These are phyloP conservation scores for Phytopythium chamaehyphon DNA, from an alignment of 352 stramenopile species.

Conservation along the genomic window DNA sequence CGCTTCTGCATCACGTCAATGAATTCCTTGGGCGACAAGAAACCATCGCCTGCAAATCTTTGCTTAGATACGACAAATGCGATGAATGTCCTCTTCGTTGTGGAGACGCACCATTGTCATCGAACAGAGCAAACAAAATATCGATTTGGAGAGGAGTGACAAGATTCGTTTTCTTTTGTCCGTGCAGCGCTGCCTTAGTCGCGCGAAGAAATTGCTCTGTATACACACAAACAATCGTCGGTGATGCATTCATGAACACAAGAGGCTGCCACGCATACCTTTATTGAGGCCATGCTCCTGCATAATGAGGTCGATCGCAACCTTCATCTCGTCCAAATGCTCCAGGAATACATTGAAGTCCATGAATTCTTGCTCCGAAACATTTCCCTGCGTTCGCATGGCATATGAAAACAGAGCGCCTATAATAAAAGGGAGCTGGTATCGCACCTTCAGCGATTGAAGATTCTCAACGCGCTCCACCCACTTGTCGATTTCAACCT, in stretches of 20 bases:
- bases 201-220: constrained; percentile 80
- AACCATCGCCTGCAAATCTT: constrained; percentile 49
- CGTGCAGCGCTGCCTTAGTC: constrained; percentile 55
- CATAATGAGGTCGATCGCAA: constrained; percentile 83
- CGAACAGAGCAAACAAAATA: constrained; percentile 82
- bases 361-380: constrained; percentile 81
- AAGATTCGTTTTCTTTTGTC: constrained; percentile 49
- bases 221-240: neutral
- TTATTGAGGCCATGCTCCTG: constrained; percentile 81
- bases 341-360: constrained; percentile 83
- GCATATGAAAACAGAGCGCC: neutral
- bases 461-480: constrained; percentile 76
- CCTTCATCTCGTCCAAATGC: constrained; percentile 79
- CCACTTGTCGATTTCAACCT: constrained; percentile 77
- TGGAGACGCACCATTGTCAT: constrained; percentile 55
- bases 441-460: constrained; percentile 51
- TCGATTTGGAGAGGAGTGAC: constrained; percentile 81
- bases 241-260: neutral
- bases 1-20: constrained; percentile 86
- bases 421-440: neutral
- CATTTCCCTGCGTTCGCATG: constrained; percentile 33
- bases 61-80: neutral
- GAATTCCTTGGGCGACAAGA: constrained; percentile 79
- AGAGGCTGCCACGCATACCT: constrained; percentile 30
- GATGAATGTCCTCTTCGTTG: neutral